Evolutionary conservation across 1,139 yeast genomes (phyloP), one percentile per base, ranked within the genome.

Genomic region (Debaryomyces singareniensis): DNA sequence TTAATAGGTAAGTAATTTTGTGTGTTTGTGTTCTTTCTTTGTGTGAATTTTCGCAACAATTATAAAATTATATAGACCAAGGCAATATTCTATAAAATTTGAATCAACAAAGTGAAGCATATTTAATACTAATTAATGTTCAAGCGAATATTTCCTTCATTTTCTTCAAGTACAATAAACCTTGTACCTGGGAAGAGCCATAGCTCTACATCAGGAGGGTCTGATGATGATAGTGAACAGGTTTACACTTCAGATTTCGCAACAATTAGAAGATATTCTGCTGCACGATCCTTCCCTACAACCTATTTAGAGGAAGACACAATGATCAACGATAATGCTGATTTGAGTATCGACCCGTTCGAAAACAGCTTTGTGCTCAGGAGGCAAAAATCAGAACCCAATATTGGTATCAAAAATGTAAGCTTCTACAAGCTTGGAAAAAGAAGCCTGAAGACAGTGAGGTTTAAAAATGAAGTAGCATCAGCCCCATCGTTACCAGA

Each of bases 301-400:
- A 21, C 28, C 15, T 35, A 34, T 26, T 33, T 31, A 12, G 36
- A 36, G 20, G 24, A 34, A 18, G 22, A 29, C 11, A 27, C 33
- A 9, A 27, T n/a, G 10, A 26, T 24, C 13, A 21, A 16, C 22
- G 40, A 28, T 5, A 26, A 21, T 24, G 33, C 37, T 2, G 40
- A 36, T 15, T 9, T 32, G 20, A 36, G 40, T 28, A 36, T 36
- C 5, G 36, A 36, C 16, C 40, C 40, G 2, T 36, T 34, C 26
- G 40, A 36, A 5, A 20, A 15, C 6, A 26, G 31, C 5, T 29
- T 31, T 10, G 23, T 28, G 7, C 16, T 36, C 15, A 36, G 32
- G 21, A 20, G 40, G 24, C 31, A 36, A 15, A 36, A 36, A 26
- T 34, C 36, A 16, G 25, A 33, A 11, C 32, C 40, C 4, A 29